phyloP scores from a whole-genome alignment of 306 rosid species.

The Ochetophila trinervis region DNA sequence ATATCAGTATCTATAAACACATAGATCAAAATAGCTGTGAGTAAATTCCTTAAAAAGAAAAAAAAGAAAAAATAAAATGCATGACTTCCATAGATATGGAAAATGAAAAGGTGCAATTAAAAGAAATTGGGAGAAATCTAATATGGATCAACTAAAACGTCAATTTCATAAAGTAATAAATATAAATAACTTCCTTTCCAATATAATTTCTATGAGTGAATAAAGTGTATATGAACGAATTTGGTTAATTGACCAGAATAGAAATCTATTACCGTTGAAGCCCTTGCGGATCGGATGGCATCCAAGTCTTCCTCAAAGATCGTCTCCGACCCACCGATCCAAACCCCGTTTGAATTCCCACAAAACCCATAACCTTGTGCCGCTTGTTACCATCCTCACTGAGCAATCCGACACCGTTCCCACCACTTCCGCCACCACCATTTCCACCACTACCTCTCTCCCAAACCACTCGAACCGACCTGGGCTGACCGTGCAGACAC shows the following conservation, averaged over 20 bases:
- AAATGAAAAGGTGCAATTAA: too few species aligned
- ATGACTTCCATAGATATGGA: too few species aligned
- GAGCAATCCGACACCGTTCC: conserved; percentile 1
- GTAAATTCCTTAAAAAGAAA: too few species aligned
- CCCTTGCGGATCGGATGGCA: conserved; percentile 77
- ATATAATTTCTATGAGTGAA: background rate
- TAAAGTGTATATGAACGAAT: background rate
- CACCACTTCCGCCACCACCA: conserved; percentile 13
- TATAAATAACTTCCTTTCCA: too few species aligned
- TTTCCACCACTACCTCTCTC: conserved; percentile 37
- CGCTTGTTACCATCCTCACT: conserved; percentile 24
- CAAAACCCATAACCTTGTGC: conserved; percentile 83
- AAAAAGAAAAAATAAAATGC: too few species aligned
- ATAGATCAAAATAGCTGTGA: too few species aligned
- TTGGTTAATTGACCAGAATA: background rate
- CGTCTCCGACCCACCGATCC: conserved; percentile 69
- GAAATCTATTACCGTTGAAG: conserved; percentile 57
- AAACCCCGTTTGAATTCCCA: conserved; percentile 86
- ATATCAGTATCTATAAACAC: too few species aligned
- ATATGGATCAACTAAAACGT: too few species aligned
- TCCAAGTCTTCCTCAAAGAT: conserved; percentile 84
- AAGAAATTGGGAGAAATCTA: too few species aligned
- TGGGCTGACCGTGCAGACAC: conserved; percentile 40
- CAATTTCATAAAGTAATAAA: too few species aligned
- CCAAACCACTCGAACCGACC: conserved; percentile 76